phyloP scores from a whole-genome alignment of 257 asterid genomes.

The Henckelia pumila region DNA sequence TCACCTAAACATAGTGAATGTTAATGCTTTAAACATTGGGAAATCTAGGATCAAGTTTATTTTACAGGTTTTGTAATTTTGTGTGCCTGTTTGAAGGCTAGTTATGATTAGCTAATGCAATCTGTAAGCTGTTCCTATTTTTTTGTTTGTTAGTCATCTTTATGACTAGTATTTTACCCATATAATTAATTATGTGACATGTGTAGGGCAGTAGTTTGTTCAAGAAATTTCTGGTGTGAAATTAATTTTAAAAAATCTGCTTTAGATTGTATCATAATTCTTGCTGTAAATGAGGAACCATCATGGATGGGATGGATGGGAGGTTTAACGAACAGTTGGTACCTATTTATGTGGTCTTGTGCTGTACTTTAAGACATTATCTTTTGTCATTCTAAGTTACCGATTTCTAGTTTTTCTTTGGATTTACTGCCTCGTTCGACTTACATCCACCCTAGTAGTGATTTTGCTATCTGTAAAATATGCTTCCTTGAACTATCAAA shows the following conservation, averaged over 20 bases:
- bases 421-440: background rate
- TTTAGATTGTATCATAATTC: background rate
- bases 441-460: background rate
- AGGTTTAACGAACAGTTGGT: background rate
- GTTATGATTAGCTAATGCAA: background rate
- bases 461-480: background rate
- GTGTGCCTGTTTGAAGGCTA: background rate
- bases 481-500: background rate
- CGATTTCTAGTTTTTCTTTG: background rate
- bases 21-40: background rate
- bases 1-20: background rate
- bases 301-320: background rate
- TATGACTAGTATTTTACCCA: background rate
- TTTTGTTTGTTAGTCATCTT: background rate
- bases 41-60: background rate
- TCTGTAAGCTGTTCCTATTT: background rate
- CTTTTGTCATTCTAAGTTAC: background rate
- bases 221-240: background rate
- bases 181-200: no score
- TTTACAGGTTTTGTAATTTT: background rate
- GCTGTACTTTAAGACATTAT: background rate
- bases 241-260: background rate
- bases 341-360: background rate
- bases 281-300: background rate
- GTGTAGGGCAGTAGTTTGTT: background rate